Base-by-base conservation (phyloP, 495 filamentous ascomycete species). In the Chaetomidium leptoderma region DNA sequence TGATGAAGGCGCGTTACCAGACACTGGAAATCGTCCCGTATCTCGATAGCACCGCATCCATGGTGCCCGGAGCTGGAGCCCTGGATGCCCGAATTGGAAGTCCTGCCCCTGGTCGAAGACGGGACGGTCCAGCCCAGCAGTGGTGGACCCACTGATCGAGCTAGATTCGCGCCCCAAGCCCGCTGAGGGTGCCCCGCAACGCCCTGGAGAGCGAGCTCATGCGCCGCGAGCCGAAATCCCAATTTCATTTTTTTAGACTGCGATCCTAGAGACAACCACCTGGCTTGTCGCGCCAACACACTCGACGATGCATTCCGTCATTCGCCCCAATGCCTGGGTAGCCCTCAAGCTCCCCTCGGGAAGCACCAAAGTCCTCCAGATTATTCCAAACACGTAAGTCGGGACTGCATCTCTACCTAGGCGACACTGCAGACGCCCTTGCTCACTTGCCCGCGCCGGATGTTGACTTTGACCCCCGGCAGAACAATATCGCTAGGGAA, bases 401-500 rank as follows among this genome's bases (percentile, higher is more conserved):
- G n/a, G n/a, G n/a, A n/a, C n/a, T n/a, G n/a, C n/a, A n/a, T n/a
- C n/a, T n/a, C n/a, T n/a, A n/a, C n/a, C n/a, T n/a, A n/a, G n/a
- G n/a, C n/a, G n/a, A n/a, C n/a, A n/a, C n/a, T n/a, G n/a, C n/a
- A n/a, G n/a, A n/a, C n/a, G n/a, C n/a, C n/a, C n/a, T n/a, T n/a
- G n/a, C n/a, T n/a, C n/a, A n/a, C n/a, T n/a, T n/a, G n/a, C n/a
- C n/a, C n/a, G n/a, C n/a, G n/a, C n/a, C n/a, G n/a, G n/a, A 17
- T 33, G 26, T 35, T 61, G 36, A 65, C 63, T 26, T 7, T 17
- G 17, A 33, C n/a, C 13, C 48, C 19, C 23, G 59, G 19, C 66
- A 97, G 91, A 19, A 86, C 81, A 26, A 86, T 96, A 47, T 88
- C 84, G 13, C 75, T 96, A 29, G 91, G 90, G 32, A 96, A 95